Base-by-base conservation (phyloP, 495 filamentous ascomycete species). In the Daldinia childiae region DNA sequence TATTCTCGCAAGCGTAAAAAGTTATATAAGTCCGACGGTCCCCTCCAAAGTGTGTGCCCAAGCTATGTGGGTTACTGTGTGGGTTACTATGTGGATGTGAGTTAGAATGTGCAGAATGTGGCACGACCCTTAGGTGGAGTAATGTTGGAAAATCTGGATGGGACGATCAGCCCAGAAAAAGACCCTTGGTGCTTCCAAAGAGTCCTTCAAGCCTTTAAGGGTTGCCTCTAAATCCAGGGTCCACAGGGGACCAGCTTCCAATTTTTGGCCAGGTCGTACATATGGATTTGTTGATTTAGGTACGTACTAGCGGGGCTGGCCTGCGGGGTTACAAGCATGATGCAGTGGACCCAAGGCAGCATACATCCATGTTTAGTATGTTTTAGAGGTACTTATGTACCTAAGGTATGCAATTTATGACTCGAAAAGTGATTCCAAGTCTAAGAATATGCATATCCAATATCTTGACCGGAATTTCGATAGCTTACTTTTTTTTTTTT, bases 121-220 rank as follows among this genome's bases (percentile, higher is more conserved):
- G 70, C 61, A 69, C 71, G 66, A 73, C 71, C 62, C 62, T 71
- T 57, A 52, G 21, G 71, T 69, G 65, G 71, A 68, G 66, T 34
- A 48, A 54, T 43, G 26, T 11, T 34, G 32, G 58, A 73, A 73
- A 73, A 69, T 73, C 66, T 73, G 66, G 58, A 73, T 73, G 71
- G 66, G 64, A 66, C 71, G 71, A 73, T 73, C 71, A 69, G 55
- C 52, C 21, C 50, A 64, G 45, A 70, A 19, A 66, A 64, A 62
- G 70, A 68, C 70, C 70, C 70, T 73, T 69, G 60, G 52, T 68
- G 70, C 65, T 73, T 36, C 34, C 12, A 36, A 36, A 36, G 3
- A 34, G 52, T 68, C 65, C 65, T 73, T 48, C 2, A 48, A 48
- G 43, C 65, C 65, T 73, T 48, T 6, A 48, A 48, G 43, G 43